Conservation (phyloP, 139 green algal species). For the Pseudopediastrum boryanum region DNA sequence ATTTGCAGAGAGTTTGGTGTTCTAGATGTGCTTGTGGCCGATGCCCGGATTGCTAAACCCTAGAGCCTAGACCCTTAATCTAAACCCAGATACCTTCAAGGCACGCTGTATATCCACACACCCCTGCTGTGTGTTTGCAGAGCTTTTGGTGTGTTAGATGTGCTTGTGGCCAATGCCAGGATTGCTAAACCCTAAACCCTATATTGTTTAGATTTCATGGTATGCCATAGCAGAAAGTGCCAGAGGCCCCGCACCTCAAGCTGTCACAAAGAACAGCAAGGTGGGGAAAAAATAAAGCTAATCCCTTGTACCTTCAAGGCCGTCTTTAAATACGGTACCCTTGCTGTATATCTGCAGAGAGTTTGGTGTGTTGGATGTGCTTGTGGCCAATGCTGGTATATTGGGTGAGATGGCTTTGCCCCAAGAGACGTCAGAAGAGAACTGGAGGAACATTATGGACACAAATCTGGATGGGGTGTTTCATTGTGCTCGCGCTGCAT, state of each 20-base stretch:
- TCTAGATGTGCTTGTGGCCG: conserved; percentile 38
- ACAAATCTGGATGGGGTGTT: conserved; percentile 46
- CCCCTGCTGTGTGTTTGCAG: not conserved
- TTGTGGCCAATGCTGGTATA: conserved; percentile 44
- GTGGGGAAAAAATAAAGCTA: not conserved
- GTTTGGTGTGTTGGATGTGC: conserved; percentile 32
- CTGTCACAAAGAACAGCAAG: not conserved
- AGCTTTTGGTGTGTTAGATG: too few relatives aligned
- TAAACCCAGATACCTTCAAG: not conserved
- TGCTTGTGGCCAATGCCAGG: too few relatives aligned
- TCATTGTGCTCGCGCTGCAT: conserved; percentile 32
- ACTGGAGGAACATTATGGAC: conserved; percentile 42
- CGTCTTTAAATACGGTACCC: not conserved
- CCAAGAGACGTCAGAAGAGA: conserved; percentile 23
- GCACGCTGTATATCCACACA: not conserved
- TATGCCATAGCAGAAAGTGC: not conserved
- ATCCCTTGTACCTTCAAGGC: not conserved
- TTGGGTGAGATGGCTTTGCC: conserved; percentile 32
- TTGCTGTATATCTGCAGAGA: not conserved
- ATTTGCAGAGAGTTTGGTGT: conserved; percentile 15
- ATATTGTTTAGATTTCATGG: too few relatives aligned
- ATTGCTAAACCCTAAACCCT: too few relatives aligned
- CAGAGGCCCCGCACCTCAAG: not conserved
- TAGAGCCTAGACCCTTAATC: too few relatives aligned
- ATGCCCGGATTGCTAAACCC: conserved; percentile 47